A percentile compares a stretch with the other conserved stretches of the same genome.
Evolutionary conservation across 2,329 filamentous ascomycete genomes (phyloP).

Genomic region (Zymoseptoria ardabiliae): DNA sequence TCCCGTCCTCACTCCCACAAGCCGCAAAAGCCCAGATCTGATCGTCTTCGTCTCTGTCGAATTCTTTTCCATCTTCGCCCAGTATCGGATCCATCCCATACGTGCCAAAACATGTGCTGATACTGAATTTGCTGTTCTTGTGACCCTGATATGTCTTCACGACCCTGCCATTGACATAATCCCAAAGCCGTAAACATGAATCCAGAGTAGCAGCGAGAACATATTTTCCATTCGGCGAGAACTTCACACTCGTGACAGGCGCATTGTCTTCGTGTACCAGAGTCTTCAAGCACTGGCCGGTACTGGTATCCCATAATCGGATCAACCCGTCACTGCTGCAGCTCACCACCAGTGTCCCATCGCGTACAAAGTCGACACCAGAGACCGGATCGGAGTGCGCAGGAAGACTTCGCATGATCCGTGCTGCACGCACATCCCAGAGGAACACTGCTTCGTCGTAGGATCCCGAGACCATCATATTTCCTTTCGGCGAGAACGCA

Average conservation of each 20-base stretch:
- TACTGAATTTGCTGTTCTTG: slow-evolving; percentile 71
- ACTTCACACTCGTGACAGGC: slow-evolving; percentile 79
- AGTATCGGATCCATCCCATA: slow-evolving; percentile 37
- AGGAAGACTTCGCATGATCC: slow-evolving; percentile 81
- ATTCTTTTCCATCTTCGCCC: slow-evolving; percentile 6
- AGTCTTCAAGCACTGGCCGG: slow-evolving; percentile 89
- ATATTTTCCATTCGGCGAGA: slow-evolving; percentile 88
- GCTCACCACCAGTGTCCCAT: slow-evolving; percentile 85
- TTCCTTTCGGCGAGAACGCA: slow-evolving; percentile 95
- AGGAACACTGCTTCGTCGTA: slow-evolving; percentile 97
- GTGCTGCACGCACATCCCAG: slow-evolving; percentile 87
- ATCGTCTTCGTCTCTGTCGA: slow-evolving; percentile 15
- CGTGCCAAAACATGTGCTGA: slow-evolving; percentile 76
- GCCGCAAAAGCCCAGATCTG: slow-evolving; percentile 57
- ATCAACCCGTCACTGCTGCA: slow-evolving; percentile 89
- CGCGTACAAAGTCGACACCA: slow-evolving; percentile 85
- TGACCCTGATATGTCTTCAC: slow-evolving; percentile 98
- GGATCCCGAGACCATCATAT: slow-evolving; percentile 88
- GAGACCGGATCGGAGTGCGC: slow-evolving; percentile 93
- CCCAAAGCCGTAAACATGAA: slow-evolving; percentile 84
- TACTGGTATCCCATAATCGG: slow-evolving; percentile 91
- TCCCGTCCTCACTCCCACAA: slow-evolving; percentile 81
- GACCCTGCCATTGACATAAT: slow-evolving; percentile 83
- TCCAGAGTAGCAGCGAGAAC: slow-evolving; percentile 89
- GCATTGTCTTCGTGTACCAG: slow-evolving; percentile 95